These are phyloP conservation scores for Leccinum pseudoinsigne DNA, from an alignment of 1,284 basidiomycete genomes.

Conservation along the genomic window DNA sequence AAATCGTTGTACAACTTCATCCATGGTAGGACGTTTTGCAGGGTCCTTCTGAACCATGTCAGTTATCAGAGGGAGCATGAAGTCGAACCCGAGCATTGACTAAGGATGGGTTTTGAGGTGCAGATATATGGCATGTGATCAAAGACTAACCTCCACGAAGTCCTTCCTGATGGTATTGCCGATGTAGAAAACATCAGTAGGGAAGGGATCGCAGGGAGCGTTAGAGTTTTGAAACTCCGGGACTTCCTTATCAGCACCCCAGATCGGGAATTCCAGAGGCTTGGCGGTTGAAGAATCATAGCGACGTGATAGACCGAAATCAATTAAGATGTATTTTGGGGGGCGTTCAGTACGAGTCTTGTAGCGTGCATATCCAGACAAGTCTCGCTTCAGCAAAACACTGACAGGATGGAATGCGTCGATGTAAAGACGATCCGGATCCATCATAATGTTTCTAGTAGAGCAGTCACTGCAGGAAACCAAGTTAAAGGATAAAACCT, in stretches of 20 bases:
- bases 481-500: not conserved
- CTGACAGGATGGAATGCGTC: conserved; percentile 26
- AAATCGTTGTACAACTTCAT: conserved; percentile 18
- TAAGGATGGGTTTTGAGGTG: not conserved
- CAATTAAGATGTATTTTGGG: conserved; percentile 25
- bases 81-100: conserved; percentile 12
- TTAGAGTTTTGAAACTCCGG: conserved; percentile 24
- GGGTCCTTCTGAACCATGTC: conserved; percentile 24
- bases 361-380: conserved; percentile 19
- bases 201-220: conserved; percentile 33
- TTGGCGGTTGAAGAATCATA: conserved; percentile 22
- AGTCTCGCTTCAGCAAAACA: conserved; percentile 17
- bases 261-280: conserved; percentile 14
- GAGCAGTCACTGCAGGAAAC: conserved; percentile 16
- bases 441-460: conserved; percentile 38
- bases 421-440: conserved; percentile 28
- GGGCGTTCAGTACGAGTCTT: conserved; percentile 32
- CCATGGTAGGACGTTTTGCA: conserved; percentile 22
- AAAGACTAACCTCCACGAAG: conserved; percentile 22
- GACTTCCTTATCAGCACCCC: conserved; percentile 27
- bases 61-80: conserved; percentile 16
- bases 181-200: conserved; percentile 39
- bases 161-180: conserved; percentile 34
- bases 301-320: conserved; percentile 39
- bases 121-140: not conserved